Evolutionary conservation across 2,329 filamentous ascomycete genomes (phyloP).

Genomic region (Microascus cirrosus): DNA sequence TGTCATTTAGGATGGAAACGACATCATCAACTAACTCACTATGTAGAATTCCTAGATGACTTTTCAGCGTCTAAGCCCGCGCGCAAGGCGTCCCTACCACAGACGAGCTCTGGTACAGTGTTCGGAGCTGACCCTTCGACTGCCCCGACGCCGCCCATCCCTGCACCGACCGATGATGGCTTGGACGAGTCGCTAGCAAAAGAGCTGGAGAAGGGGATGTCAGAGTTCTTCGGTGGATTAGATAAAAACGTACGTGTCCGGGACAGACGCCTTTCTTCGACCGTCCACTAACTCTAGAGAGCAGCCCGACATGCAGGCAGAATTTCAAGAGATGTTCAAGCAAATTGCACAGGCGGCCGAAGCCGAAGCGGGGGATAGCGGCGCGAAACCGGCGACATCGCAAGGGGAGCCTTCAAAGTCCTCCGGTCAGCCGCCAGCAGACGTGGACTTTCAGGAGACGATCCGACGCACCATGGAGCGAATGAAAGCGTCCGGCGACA

Average conservation of each 20-base stretch:
- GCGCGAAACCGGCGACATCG: slow-evolving; percentile 17
- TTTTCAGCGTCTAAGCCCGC: slow-evolving; percentile 19
- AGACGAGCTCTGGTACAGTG: slow-evolving; percentile 2
- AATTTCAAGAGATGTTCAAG: slow-evolving; percentile 70
- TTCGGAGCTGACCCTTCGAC: background rate
- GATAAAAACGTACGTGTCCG: slow-evolving; percentile 43
- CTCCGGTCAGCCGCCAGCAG: slow-evolving; percentile 27
- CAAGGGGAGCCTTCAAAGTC: slow-evolving; percentile 5
- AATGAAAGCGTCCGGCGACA: slow-evolving; percentile 79
- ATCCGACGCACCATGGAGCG: slow-evolving; percentile 92
- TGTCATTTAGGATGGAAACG: too few relatives aligned
- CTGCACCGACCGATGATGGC: slow-evolving; percentile 19
- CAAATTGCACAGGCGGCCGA: slow-evolving; percentile 39
- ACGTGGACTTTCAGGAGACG: slow-evolving; percentile 78
- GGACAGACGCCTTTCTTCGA: background rate
- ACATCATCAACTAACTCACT: background rate
- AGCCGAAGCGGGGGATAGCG: slow-evolving; percentile 13
- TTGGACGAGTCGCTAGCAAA: slow-evolving; percentile 73
- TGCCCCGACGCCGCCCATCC: background rate
- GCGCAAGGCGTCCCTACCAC: slow-evolving; percentile 8
- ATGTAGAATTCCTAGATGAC: slow-evolving; percentile 1
- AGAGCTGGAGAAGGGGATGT: slow-evolving; percentile 85
- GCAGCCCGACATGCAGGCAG: slow-evolving; percentile 61
- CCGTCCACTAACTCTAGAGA: background rate
- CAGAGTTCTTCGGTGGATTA: slow-evolving; percentile 63